Conservation (phyloP, 192 early-diverging fungal species). For the Umbelopsis vinacea region DNA sequence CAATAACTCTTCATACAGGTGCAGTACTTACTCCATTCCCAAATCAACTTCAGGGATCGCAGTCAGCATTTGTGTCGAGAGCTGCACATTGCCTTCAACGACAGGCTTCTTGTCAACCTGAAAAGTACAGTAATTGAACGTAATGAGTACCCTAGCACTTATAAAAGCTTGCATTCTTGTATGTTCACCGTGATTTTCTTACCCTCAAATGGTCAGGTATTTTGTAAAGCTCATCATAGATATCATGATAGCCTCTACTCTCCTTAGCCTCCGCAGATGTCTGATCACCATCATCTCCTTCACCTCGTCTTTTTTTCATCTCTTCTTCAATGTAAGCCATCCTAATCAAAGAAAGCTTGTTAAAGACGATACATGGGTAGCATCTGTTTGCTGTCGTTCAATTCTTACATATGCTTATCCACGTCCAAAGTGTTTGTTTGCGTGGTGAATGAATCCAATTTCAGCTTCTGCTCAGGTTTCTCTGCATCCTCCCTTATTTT, state of each 20-base stretch:
- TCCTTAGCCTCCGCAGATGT: slow-evolving; percentile 41
- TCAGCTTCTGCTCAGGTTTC: slow-evolving; percentile 44
- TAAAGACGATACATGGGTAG: neutral
- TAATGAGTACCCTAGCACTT: neutral
- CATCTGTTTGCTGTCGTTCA: neutral
- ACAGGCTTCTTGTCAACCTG: slow-evolving; percentile 66
- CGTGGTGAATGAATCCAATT: slow-evolving; percentile 67
- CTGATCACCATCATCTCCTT: slow-evolving; percentile 32
- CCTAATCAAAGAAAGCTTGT: slow-evolving; percentile 33
- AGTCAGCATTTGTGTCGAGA: slow-evolving; percentile 86
- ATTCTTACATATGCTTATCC: slow-evolving; percentile 74
- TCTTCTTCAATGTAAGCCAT: slow-evolving; percentile 86
- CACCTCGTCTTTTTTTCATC: slow-evolving; percentile 62
- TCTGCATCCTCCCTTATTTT: slow-evolving; percentile 41
- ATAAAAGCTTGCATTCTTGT: neutral
- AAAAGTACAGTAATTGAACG: neutral
- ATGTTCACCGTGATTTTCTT: neutral
- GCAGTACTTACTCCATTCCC: slow-evolving; percentile 68
- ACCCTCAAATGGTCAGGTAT: slow-evolving; percentile 68
- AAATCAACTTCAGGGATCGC: slow-evolving; percentile 92
- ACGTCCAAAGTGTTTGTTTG: slow-evolving; percentile 80
- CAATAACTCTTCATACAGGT: neutral
- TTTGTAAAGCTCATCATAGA: slow-evolving; percentile 67
- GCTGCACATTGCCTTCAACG: slow-evolving; percentile 83
- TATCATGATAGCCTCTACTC: slow-evolving; percentile 46